Base-by-base conservation (phyloP, 225 moss, liverwort and hornwort genomes). In the Asterella californica region DNA sequence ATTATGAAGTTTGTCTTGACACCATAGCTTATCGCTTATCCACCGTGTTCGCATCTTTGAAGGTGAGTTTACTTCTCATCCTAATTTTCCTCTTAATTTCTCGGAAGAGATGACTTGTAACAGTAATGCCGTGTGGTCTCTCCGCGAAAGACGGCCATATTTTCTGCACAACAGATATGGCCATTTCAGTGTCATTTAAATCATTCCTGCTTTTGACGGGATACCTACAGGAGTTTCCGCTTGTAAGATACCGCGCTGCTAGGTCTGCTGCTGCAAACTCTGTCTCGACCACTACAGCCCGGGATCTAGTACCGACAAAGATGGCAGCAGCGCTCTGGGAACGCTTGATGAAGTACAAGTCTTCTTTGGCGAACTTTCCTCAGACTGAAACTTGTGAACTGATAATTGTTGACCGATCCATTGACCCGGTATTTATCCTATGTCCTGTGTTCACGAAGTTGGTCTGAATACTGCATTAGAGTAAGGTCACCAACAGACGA, bases 271-370 rank as follows among this genome's bases (percentile, higher is more conserved):
- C 82, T 34, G 91, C 90, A 57, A 81, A 81, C 62, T 85, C 89
- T 9, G 82, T 83, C n/a, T 76, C 83, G 37, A 84, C 88, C 62
- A 82, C 88, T 24, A 89, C 95, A 74, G 85, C 88, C 82, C 95
- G 91, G 82, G 95, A 99, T 73, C 85, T 99, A 76, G 91, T 95
- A 53, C 91, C 99, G 64, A 91, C 95, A 70, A 99, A 92, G 81
- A 82, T 99, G 81, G 99, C 95, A 75, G 90, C 92, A 70, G 92
- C 90, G 38, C 81, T 99, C 22, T 99, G 99, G 99, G 99, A 99
- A 80, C 83, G 90, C 29, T 88, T 99, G 76, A 94, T 99, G 95
- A 99, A 91, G 77, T 95, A 88, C 81, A 95, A 91, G 73, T 80
- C 93, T 33, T 80, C 92, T n/a, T 77, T 99, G 75, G 55, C 59